Evolutionary conservation across 352 stramenopile species (phyloP).

Genomic region (Globisporangium mamillatum): DNA sequence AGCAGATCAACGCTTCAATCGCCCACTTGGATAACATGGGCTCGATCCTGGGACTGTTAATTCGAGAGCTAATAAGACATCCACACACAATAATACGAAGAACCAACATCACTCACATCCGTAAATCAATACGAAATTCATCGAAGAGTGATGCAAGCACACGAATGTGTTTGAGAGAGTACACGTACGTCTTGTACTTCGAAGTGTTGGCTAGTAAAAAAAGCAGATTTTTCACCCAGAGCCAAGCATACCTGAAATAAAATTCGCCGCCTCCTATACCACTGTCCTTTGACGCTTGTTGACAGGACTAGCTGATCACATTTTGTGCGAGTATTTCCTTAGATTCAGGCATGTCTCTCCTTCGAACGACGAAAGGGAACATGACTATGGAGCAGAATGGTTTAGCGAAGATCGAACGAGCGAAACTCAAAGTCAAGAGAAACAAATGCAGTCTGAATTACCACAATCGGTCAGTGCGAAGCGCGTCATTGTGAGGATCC

Average conservation of each 20-base stretch:
- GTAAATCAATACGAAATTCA: too few relatives aligned
- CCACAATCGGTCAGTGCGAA: background rate
- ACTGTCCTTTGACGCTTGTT: background rate
- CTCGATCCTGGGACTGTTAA: background rate
- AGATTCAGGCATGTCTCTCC: background rate
- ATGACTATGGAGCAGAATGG: background rate
- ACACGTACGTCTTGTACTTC: too few relatives aligned
- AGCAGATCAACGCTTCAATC: background rate
- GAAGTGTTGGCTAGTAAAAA: too few relatives aligned
- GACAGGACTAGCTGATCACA: too few relatives aligned
- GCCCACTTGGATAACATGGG: background rate
- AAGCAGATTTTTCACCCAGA: too few relatives aligned
- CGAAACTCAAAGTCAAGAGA: background rate
- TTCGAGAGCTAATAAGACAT: background rate
- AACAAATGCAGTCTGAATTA: conserved; percentile 1
- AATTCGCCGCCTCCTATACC: too few relatives aligned
- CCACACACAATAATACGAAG: too few relatives aligned
- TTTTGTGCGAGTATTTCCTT: background rate
- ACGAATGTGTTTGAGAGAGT: too few relatives aligned
- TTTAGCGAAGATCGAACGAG: background rate
- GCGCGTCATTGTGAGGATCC: background rate
- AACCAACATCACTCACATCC: too few relatives aligned
- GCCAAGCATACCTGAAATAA: too few relatives aligned
- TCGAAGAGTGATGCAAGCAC: too few relatives aligned
- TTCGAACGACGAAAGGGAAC: background rate